Evolutionary conservation across 2,329 filamentous ascomycete species (phyloP).

Genomic region (Metarhizium robertsii): DNA sequence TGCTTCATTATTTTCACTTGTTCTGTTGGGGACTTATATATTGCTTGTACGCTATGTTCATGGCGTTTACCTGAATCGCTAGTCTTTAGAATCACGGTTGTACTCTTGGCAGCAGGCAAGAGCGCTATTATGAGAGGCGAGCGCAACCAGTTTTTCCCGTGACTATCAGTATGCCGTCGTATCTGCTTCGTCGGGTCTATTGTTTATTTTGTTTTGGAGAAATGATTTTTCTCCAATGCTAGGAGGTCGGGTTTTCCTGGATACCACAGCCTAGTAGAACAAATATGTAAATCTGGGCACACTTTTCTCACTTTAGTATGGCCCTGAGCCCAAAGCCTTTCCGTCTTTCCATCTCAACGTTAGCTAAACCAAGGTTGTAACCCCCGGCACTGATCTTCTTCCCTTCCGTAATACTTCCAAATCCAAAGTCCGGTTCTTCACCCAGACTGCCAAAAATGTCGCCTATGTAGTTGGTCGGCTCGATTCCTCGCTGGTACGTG

Average conservation of each 20-base stretch:
- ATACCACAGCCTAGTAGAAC: neutral
- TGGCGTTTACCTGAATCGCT: neutral
- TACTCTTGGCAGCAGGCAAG: neutral
- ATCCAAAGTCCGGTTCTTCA: constrained; percentile 56
- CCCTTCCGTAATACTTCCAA: constrained; percentile 35
- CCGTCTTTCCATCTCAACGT: constrained; percentile 19
- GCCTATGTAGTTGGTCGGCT: constrained; percentile 56
- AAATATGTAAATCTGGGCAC: neutral
- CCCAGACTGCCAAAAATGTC: constrained; percentile 63
- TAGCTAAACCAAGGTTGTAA: constrained; percentile 12
- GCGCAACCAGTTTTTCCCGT: neutral
- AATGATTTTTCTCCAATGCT: neutral
- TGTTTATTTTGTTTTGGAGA: neutral
- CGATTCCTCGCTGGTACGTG: constrained; percentile 47
- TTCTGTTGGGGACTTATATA: neutral
- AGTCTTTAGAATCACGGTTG: neutral
- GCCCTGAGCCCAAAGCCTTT: constrained; percentile 14
- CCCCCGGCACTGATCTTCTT: constrained; percentile 17
- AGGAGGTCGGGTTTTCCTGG: neutral
- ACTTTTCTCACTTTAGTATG: constrained; percentile 10
- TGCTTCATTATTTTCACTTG: neutral
- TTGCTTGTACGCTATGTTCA: neutral
- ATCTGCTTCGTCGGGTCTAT: neutral
- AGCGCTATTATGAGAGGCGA: neutral
- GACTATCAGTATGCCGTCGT: neutral